Evolutionary conservation across 2,329 filamentous ascomycete genomes (phyloP).

Genomic region (Aplosporella prunicola): DNA sequence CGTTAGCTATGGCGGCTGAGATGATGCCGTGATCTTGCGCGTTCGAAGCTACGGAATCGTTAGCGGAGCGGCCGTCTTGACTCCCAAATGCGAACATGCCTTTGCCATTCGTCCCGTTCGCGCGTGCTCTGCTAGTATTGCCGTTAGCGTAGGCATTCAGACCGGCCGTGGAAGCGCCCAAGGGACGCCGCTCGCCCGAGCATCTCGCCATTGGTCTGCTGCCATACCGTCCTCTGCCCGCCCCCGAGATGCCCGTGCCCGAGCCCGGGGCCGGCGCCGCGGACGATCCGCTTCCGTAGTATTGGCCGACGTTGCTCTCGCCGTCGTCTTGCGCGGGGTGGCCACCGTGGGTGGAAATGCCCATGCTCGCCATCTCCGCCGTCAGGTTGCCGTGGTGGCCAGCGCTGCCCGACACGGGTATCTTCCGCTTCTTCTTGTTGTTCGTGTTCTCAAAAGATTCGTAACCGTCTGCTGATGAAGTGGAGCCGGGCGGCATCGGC

Average conservation of each 20-base stretch:
- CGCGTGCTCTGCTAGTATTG: slow-evolving; percentile 24
- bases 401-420: slow-evolving; percentile 74
- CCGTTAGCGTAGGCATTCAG: slow-evolving; percentile 34
- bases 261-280: slow-evolving; percentile 38
- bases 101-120: slow-evolving; percentile 13
- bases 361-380: slow-evolving; percentile 56
- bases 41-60: slow-evolving; percentile 27
- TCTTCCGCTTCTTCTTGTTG: slow-evolving; percentile 99
- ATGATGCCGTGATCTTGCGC: slow-evolving; percentile 68
- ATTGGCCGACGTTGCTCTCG: slow-evolving; percentile 37
- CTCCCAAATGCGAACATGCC: slow-evolving; percentile 11
- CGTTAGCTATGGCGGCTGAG: slow-evolving; percentile 82
- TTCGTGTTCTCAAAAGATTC: slow-evolving; percentile 98
- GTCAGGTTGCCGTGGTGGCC: slow-evolving; percentile 49
- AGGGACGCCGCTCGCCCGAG: slow-evolving; percentile 32
- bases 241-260: slow-evolving; percentile 67
- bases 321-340: slow-evolving; percentile 36
- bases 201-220: slow-evolving; percentile 41
- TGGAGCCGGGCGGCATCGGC: slow-evolving; percentile 43
- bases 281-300: slow-evolving; percentile 47
- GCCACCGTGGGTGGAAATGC: slow-evolving; percentile 42
- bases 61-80: slow-evolving; percentile 20
- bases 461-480: slow-evolving; percentile 74
- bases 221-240: slow-evolving; percentile 77
- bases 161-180: slow-evolving; percentile 33